Evolutionary conservation across 2,329 filamentous ascomycete genomes (phyloP).

Genomic region (Beauveria varroae): DNA sequence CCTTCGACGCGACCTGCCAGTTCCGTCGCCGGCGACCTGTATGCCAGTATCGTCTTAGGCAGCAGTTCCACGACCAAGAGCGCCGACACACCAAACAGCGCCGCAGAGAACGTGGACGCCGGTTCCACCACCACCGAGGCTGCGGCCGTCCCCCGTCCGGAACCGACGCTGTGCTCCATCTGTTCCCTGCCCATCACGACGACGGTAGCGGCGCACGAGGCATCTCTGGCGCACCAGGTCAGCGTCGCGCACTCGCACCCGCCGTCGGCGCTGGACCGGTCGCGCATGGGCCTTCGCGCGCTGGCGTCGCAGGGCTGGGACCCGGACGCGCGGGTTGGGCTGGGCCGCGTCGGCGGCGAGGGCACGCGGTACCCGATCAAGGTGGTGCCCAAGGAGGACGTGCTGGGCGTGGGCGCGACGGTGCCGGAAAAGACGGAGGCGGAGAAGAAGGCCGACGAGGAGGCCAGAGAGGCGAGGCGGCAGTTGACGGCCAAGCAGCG

Average conservation of each 20-base stretch:
- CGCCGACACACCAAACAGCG: slow-evolving; percentile 2
- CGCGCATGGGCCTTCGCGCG: slow-evolving; percentile 60
- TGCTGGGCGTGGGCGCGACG: slow-evolving; percentile 59
- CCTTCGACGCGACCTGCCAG: slow-evolving; percentile 18
- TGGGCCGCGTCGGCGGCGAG: slow-evolving; percentile 52
- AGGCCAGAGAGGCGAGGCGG: slow-evolving; percentile 35
- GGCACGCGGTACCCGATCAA: slow-evolving; percentile 74
- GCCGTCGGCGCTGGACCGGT: slow-evolving; percentile 63
- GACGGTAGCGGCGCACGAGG: slow-evolving; percentile 40
- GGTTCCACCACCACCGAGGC: slow-evolving; percentile 4
- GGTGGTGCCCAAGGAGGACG: slow-evolving; percentile 63
- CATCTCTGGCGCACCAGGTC: slow-evolving; percentile 63
- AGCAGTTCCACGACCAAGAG: slow-evolving; percentile 18
- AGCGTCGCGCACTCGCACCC: slow-evolving; percentile 62
- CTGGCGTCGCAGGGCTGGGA: slow-evolving; percentile 66
- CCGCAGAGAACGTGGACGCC: slow-evolving; percentile 14
- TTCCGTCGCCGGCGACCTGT: slow-evolving; percentile 46
- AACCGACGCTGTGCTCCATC: slow-evolving; percentile 23
- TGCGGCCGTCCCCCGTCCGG: not conserved
- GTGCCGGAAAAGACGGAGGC: slow-evolving; percentile 32
- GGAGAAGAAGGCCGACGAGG: slow-evolving; percentile 34
- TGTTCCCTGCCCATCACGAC: slow-evolving; percentile 29
- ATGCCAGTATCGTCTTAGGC: slow-evolving; percentile 59
- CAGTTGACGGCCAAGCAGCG: slow-evolving; percentile 64
- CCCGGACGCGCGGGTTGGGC: slow-evolving; percentile 61